phyloP scores from a whole-genome alignment of 2,329 filamentous ascomycete genomes.

The Sporothrix protearum region DNA sequence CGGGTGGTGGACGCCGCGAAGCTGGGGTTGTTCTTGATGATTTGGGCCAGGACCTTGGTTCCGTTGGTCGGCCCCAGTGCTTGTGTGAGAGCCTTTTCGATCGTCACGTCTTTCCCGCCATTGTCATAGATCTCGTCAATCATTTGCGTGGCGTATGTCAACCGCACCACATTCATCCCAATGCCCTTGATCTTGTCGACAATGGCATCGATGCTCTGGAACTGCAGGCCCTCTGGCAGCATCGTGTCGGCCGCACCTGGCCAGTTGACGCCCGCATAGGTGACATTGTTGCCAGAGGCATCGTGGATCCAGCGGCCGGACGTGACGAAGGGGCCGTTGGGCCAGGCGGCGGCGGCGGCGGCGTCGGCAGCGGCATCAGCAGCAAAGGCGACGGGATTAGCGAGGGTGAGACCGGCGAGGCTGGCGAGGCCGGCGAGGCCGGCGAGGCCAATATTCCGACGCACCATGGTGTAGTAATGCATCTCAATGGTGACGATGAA shows the following conservation, averaged over 20 bases:
- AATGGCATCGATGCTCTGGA: conserved; percentile 54
- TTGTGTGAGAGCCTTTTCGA: conserved; percentile 35
- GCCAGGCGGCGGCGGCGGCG: conserved; percentile 35
- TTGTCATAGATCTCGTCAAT: conserved; percentile 56
- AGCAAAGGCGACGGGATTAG: not conserved
- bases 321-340: conserved; percentile 43
- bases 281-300: conserved; percentile 42
- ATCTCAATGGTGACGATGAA: not conserved
- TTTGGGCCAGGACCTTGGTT: conserved; percentile 46
- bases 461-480: not conserved
- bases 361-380: too few relatives aligned
- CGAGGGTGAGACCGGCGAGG: not conserved
- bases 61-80: conserved; percentile 54
- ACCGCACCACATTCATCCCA: conserved; percentile 60
- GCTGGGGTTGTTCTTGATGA: conserved; percentile 54
- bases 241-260: conserved; percentile 60
- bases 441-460: too few relatives aligned
- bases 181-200: conserved; percentile 55
- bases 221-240: conserved; percentile 62
- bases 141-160: conserved; percentile 63
- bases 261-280: conserved; percentile 59
- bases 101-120: conserved; percentile 44
- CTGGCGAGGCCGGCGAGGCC: not conserved
- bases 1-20: conserved; percentile 55
- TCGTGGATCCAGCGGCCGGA: conserved; percentile 44